Conservation (phyloP, 345 rosid species). For the Gynandropsis gynandra region DNA sequence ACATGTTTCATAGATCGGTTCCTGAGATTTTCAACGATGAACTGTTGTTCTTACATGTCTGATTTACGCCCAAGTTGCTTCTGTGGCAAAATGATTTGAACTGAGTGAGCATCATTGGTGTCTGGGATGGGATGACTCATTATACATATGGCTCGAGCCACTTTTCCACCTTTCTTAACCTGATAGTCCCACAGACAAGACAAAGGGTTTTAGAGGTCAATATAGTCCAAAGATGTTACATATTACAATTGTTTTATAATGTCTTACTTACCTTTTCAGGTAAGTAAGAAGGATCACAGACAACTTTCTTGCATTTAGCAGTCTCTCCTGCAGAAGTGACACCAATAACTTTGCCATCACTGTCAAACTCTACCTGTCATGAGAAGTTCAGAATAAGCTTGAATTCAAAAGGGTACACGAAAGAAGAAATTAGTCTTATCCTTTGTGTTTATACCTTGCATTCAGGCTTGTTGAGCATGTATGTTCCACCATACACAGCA, state of each 20-base stretch:
- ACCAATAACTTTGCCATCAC: constrained; percentile 60
- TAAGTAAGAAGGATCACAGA: constrained; percentile 87
- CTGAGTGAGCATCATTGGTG: constrained; percentile 85
- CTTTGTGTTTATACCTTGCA: constrained; percentile 49
- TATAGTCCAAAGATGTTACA: too few species aligned
- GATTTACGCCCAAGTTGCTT: constrained; percentile 93
- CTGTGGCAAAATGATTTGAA: constrained; percentile 89
- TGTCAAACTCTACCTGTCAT: constrained; percentile 66
- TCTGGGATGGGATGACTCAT: constrained; percentile 96
- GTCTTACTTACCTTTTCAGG: constrained; percentile 51
- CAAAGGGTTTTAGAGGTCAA: constrained; percentile 1
- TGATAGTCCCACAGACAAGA: constrained; percentile 17
- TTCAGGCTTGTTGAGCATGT: constrained; percentile 96
- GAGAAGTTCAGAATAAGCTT: too few species aligned
- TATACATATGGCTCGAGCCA: constrained; percentile 85
- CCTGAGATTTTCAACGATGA: not conserved
- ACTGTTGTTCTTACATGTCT: constrained; percentile 50
- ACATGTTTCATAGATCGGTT: not conserved
- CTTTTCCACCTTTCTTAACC: constrained; percentile 83
- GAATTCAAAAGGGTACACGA: too few species aligned
- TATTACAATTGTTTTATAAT: too few species aligned
- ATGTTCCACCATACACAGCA: constrained; percentile 92
- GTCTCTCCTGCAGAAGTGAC: constrained; percentile 89
- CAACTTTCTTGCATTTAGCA: constrained; percentile 91
- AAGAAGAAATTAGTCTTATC: too few species aligned